Conservation (phyloP, 2,329 filamentous ascomycete genomes). For the Mariannaea elegans region DNA sequence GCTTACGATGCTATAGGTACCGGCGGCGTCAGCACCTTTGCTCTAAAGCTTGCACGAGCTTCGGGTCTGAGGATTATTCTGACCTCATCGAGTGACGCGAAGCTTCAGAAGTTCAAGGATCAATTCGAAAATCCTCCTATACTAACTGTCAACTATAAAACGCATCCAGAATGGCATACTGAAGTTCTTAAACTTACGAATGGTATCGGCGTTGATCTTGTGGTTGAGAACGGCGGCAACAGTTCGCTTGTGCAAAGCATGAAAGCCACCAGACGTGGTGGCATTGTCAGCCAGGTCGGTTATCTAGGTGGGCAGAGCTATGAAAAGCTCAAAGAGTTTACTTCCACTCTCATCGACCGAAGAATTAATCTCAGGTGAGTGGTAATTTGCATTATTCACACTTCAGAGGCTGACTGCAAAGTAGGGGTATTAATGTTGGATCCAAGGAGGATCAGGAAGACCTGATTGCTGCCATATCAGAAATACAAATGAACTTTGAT, state of each 20-base stretch:
- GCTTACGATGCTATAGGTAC: slow-evolving; percentile 48
- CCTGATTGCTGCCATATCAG: slow-evolving; percentile 46
- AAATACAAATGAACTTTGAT: slow-evolving; percentile 46
- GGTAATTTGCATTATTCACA: not conserved
- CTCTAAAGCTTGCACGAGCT: slow-evolving; percentile 56
- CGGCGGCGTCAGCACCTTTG: slow-evolving; percentile 50
- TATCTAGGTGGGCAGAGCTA: slow-evolving; percentile 47
- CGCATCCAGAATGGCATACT: slow-evolving; percentile 56
- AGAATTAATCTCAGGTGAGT: slow-evolving; percentile 43
- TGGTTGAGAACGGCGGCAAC: slow-evolving; percentile 55
- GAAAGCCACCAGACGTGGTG: slow-evolving; percentile 51
- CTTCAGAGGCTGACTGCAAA: not conserved
- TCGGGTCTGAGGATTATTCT: slow-evolving; percentile 60
- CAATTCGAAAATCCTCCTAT: slow-evolving; percentile 52
- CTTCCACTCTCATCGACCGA: slow-evolving; percentile 49
- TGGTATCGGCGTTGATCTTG: slow-evolving; percentile 56
- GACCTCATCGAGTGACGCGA: slow-evolving; percentile 61
- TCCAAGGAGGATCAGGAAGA: slow-evolving; percentile 52
- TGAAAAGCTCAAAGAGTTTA: slow-evolving; percentile 44
- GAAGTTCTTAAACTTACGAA: slow-evolving; percentile 53
- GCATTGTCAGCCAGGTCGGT: slow-evolving; percentile 53
- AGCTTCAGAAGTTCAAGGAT: slow-evolving; percentile 54
- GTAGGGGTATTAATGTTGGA: slow-evolving; percentile 51
- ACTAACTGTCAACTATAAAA: slow-evolving; percentile 58
- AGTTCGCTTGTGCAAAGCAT: slow-evolving; percentile 50